Conservation (phyloP, 2,329 filamentous ascomycete genomes). For the Rhinocladiella mackenziei region DNA sequence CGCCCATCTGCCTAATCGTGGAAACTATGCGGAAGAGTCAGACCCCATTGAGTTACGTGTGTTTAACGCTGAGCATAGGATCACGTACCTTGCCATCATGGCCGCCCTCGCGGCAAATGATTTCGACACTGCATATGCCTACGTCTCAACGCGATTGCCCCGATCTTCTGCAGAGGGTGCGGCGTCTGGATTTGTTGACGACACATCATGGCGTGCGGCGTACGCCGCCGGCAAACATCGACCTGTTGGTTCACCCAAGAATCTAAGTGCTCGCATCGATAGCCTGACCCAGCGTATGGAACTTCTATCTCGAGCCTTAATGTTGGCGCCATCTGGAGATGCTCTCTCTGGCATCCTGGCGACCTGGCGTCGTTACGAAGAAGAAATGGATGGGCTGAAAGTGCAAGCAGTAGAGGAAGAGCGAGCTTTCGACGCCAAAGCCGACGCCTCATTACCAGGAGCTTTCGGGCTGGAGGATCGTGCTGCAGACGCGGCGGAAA, state of each 20-base stretch:
- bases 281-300: constrained; percentile 62
- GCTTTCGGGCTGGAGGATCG: constrained; percentile 43
- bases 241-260: constrained; percentile 32
- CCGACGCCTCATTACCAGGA: constrained; percentile 45
- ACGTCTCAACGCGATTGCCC: constrained; percentile 57
- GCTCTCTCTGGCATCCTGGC: constrained; percentile 58
- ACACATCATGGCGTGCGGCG: constrained; percentile 62
- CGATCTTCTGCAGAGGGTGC: constrained; percentile 29
- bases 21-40: constrained; percentile 7
- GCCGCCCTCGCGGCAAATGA: constrained; percentile 44
- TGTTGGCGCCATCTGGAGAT: constrained; percentile 54
- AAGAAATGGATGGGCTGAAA: constrained; percentile 54
- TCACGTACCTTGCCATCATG: constrained; percentile 45
- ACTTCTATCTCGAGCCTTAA: constrained; percentile 58
- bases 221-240: constrained; percentile 59
- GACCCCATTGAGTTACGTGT: constrained; percentile 21
- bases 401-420: constrained; percentile 54
- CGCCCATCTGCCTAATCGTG: constrained; percentile 36
- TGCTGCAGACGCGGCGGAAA: constrained; percentile 46
- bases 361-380: constrained; percentile 61
- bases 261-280: constrained; percentile 45
- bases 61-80: constrained; percentile 43
- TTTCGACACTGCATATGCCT: constrained; percentile 62
- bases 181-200: constrained; percentile 42
- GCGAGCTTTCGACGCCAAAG: constrained; percentile 54